Conservation (phyloP, 495 filamentous ascomycete genomes). For the Penicillium turbatum region DNA sequence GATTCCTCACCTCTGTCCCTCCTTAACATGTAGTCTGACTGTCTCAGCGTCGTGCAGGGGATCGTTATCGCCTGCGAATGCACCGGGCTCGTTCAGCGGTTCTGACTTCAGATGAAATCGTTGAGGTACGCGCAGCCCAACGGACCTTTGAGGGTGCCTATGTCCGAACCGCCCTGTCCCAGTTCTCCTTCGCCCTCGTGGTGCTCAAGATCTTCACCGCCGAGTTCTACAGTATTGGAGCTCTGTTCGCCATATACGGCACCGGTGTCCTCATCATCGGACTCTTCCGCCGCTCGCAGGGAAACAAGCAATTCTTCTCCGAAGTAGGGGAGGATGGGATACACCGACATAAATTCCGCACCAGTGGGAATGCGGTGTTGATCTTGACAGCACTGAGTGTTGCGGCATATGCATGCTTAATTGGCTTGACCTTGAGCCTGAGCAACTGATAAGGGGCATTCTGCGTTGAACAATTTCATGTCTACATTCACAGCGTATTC, state of each 20-base stretch:
- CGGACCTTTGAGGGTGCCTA: constrained; percentile 97
- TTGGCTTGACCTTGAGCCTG: constrained; percentile 67
- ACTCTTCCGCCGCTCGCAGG: constrained; percentile 77
- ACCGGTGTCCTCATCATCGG: constrained; percentile 76
- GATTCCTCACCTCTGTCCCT: constrained; percentile 2
- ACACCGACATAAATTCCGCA: constrained; percentile 75
- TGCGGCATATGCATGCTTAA: constrained; percentile 72
- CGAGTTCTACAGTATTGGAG: constrained; percentile 91
- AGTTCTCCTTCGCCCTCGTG: constrained; percentile 92
- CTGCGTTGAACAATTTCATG: constrained; percentile 3
- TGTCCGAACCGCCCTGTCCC: constrained; percentile 84
- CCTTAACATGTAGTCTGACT: constrained; percentile 2
- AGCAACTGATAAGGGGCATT: constrained; percentile 19
- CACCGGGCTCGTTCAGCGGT: constrained; percentile 83
- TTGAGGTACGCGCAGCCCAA: constrained; percentile 91
- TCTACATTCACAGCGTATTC: constrained; percentile 3
- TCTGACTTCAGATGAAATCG: constrained; percentile 76
- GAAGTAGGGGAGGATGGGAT: constrained; percentile 65
- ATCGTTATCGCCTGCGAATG: constrained; percentile 58
- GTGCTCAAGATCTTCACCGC: constrained; percentile 94
- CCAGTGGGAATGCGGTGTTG: constrained; percentile 75
- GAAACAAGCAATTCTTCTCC: constrained; percentile 90
- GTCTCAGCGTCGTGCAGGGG: constrained; percentile 42
- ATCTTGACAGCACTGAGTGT: constrained; percentile 77
- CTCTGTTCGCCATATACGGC: constrained; percentile 87